A percentile compares a stretch with the other conserved stretches of the same genome.
Conservation (phyloP, 495 filamentous ascomycete genomes). For the Xylaria grammica region DNA sequence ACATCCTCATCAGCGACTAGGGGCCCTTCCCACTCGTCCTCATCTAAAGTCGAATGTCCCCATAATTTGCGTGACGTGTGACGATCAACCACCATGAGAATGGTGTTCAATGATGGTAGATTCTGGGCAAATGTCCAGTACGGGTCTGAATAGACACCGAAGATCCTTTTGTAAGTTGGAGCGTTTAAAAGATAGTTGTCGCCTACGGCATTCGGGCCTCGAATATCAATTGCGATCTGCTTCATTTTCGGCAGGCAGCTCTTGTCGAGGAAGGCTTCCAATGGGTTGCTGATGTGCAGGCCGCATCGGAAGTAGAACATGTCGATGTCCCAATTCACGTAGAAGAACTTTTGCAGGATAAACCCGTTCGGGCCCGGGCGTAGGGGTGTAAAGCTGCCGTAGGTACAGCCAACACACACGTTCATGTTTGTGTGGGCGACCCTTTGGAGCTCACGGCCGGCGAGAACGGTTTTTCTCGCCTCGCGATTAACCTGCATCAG, state of each 20-base stretch:
- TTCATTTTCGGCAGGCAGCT: background rate
- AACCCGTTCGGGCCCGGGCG: background rate
- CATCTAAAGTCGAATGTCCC: background rate
- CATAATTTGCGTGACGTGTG: background rate
- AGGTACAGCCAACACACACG: background rate
- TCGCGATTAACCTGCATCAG: slow-evolving; percentile 4
- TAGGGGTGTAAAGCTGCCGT: background rate
- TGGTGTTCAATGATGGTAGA: no score
- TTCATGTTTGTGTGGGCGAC: background rate
- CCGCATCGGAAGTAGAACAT: slow-evolving; percentile 1
- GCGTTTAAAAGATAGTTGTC: no score
- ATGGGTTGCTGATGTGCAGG: no score
- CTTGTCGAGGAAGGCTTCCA: no score
- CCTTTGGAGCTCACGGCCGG: background rate
- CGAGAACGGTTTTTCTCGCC: slow-evolving; percentile 1
- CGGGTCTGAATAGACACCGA: no score
- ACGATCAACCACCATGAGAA: background rate
- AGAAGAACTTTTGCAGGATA: background rate
- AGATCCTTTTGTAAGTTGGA: no score
- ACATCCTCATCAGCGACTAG: no score
- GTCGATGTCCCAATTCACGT: slow-evolving; percentile 7
- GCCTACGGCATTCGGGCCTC: no score
- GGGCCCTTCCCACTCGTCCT: no score
- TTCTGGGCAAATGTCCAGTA: no score
- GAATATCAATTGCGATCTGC: background rate